A percentile compares a stretch with the other conserved stretches of the same genome.
Evolutionary conservation across 164 flowering plant species (phyloP).

Genomic region (Santalum album): DNA sequence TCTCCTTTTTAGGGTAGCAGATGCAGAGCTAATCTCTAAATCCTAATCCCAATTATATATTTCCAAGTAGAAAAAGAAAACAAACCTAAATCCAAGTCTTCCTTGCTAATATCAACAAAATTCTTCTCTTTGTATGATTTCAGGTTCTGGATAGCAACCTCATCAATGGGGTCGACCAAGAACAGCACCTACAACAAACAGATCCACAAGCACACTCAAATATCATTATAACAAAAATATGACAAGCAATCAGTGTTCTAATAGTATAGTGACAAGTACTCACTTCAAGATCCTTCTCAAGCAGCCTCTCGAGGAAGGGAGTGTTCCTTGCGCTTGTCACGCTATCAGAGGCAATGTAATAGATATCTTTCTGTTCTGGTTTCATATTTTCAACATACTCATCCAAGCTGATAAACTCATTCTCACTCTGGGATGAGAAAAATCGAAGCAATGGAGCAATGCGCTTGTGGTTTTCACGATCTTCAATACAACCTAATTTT

Average conservation of each 20-base stretch:
- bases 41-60: neutral
- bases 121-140: slow-evolving; percentile 90
- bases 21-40: too few relatives aligned
- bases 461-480: slow-evolving; percentile 87
- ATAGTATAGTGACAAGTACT: neutral
- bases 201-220: neutral
- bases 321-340: slow-evolving; percentile 77
- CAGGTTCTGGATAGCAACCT: slow-evolving; percentile 76
- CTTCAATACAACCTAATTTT: slow-evolving; percentile 92
- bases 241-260: neutral
- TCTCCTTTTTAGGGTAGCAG: too few relatives aligned
- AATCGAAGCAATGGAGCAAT: slow-evolving; percentile 87
- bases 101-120: slow-evolving; percentile 93
- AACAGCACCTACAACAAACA: slow-evolving; percentile 59
- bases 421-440: slow-evolving; percentile 84
- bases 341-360: slow-evolving; percentile 84
- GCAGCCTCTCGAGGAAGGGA: slow-evolving; percentile 79
- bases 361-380: slow-evolving; percentile 89
- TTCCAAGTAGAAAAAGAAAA: neutral
- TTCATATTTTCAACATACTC: slow-evolving; percentile 96
- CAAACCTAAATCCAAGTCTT: slow-evolving; percentile 83
- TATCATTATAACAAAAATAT: too few relatives aligned
- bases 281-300: slow-evolving; percentile 79
- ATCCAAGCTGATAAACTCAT: slow-evolving; percentile 81
- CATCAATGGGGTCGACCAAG: slow-evolving; percentile 93